Conservation (phyloP, 306 rosid genomes). For the Gleditsia sinensis region DNA sequence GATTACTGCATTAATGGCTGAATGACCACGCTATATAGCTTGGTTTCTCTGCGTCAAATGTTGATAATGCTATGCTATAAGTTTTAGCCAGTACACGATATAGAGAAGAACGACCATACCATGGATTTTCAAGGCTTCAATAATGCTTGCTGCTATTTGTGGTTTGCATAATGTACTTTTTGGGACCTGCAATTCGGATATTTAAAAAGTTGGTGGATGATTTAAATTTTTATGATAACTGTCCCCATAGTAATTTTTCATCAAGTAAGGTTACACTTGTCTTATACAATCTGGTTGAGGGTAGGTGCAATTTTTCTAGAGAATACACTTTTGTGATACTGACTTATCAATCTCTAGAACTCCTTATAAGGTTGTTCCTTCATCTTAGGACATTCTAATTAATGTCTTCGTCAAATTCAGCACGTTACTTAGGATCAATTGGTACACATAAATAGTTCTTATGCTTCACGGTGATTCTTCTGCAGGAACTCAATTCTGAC, state of each 20-base stretch:
- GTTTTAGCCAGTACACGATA: background rate
- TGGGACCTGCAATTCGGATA: background rate
- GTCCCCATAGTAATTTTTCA: no score
- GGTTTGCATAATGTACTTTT: background rate
- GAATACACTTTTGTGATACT: no score
- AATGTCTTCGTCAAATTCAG: background rate
- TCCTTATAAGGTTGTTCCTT: no score
- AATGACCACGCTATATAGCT: background rate
- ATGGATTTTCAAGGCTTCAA: background rate
- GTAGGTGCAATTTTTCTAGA: no score
- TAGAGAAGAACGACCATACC: background rate
- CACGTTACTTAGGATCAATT: background rate
- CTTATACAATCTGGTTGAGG: background rate
- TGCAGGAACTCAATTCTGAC: slow-evolving; percentile 61
- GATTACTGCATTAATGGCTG: background rate
- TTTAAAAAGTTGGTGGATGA: background rate
- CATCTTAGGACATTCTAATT: background rate
- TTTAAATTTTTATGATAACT: background rate
- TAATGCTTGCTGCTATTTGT: background rate
- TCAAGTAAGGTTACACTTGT: no score
- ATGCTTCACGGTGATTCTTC: slow-evolving; percentile 3
- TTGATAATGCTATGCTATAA: background rate
- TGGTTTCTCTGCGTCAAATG: background rate
- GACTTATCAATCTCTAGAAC: background rate
- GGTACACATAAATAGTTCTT: background rate